Evolutionary conservation across 768 basidiomycete genomes (phyloP).

Genomic region (Melanogaster broomeanus): DNA sequence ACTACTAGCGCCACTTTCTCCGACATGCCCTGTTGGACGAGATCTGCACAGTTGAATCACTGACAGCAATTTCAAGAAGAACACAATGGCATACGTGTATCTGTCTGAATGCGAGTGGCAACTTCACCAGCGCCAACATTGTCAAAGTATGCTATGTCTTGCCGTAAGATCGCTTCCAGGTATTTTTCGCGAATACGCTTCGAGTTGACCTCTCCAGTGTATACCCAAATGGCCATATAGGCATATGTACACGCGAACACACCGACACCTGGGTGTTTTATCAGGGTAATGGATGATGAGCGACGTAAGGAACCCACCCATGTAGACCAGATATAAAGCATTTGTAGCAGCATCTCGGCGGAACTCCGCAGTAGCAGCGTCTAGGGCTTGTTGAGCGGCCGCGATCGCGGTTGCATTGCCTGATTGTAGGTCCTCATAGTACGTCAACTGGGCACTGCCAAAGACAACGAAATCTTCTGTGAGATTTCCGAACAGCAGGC

Average conservation of each 20-base stretch:
- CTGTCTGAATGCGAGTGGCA: constrained; percentile 88
- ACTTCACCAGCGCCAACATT: constrained; percentile 91
- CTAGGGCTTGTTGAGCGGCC: too few species aligned
- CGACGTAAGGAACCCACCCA: constrained; percentile 48
- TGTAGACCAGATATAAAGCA: constrained; percentile 61
- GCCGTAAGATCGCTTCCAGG: constrained; percentile 76
- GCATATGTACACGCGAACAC: constrained; percentile 73
- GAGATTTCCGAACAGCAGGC: constrained; percentile 82
- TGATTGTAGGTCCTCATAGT: too few species aligned
- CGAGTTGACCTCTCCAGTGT: constrained; percentile 79
- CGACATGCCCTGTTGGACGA: constrained; percentile 88
- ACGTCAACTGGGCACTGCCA: constrained; percentile 23
- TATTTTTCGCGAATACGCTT: constrained; percentile 86
- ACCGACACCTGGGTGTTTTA: constrained; percentile 54
- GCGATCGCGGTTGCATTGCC: too few species aligned
- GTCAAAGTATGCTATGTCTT: constrained; percentile 90
- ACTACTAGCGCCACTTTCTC: constrained; percentile 82
- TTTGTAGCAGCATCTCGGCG: too few species aligned
- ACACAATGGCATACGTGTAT: constrained; percentile 61
- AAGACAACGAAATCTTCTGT: constrained; percentile 74
- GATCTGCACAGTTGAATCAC: constrained; percentile 45
- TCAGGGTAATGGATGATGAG: constrained; percentile 4
- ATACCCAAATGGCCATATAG: constrained; percentile 72
- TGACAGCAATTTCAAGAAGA: not conserved
- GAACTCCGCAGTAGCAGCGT: too few species aligned